phyloP scores from a whole-genome alignment of 805 yeast genomes.

The Candida patagonica region DNA sequence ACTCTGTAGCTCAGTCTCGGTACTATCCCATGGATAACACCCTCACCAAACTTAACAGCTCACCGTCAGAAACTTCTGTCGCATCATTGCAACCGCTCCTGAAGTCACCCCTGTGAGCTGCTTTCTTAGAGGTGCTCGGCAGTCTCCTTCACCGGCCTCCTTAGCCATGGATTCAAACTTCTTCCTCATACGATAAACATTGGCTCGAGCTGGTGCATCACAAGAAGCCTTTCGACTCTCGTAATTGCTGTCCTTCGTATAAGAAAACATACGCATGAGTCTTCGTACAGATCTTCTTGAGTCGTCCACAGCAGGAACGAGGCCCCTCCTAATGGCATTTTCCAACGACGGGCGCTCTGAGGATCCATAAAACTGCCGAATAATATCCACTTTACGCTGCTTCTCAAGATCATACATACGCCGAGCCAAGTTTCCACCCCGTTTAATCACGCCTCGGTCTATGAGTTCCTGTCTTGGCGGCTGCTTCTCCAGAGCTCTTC shows the following conservation, averaged over 20 bases:
- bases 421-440: conserved; percentile 15
- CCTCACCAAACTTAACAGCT: neutral
- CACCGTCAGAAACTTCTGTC: conserved; percentile 13
- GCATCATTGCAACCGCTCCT: conserved; percentile 13
- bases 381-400: conserved; percentile 17
- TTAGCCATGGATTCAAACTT: conserved; percentile 13
- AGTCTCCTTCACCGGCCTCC: neutral
- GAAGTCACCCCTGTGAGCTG: conserved; percentile 13
- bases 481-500: conserved; percentile 17
- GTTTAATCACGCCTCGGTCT: conserved; percentile 19
- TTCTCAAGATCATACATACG: conserved; percentile 16
- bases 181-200: conserved; percentile 13
- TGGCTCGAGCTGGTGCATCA: conserved; percentile 19
- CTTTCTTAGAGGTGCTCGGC: conserved; percentile 5
- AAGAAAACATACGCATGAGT: conserved; percentile 14
- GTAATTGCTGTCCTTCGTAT: neutral
- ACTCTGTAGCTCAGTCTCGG: neutral
- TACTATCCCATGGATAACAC: neutral
- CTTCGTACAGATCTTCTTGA: conserved; percentile 11
- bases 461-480: conserved; percentile 21
- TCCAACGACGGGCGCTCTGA: conserved; percentile 14
- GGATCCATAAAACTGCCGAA: conserved; percentile 14
- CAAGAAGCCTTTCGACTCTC: conserved; percentile 1
- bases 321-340: conserved; percentile 13
- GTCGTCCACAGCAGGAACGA: conserved; percentile 5